Evolutionary conservation across 1,284 basidiomycete species (phyloP).

Genomic region (Athelia sp.): DNA sequence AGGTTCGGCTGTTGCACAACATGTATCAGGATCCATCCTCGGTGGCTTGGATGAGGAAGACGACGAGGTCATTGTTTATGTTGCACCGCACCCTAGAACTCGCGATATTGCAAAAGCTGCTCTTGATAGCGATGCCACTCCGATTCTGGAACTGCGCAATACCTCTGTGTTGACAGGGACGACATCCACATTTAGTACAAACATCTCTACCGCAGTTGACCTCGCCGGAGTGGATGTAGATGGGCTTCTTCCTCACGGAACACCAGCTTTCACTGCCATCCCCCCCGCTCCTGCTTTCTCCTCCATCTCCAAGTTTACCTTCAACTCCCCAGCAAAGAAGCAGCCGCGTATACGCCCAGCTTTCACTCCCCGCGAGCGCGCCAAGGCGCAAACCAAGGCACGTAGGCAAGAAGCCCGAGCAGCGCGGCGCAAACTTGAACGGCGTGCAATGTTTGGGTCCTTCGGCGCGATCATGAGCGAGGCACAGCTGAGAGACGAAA

Average conservation of each 20-base stretch:
- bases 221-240: too few relatives aligned
- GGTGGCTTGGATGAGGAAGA: constrained; percentile 16
- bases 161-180: constrained; percentile 27
- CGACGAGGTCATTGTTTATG: constrained; percentile 45
- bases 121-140: constrained; percentile 10
- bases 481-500: constrained; percentile 36
- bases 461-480: constrained; percentile 59
- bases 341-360: constrained; percentile 9
- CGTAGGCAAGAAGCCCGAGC: constrained; percentile 19
- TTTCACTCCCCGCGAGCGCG: constrained; percentile 16
- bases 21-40: background rate
- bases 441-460: constrained; percentile 35
- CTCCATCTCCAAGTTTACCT: constrained; percentile 10
- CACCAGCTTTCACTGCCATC: too few relatives aligned
- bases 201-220: too few relatives aligned
- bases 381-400: constrained; percentile 16
- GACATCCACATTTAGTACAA: constrained; percentile 3
- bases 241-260: too few relatives aligned
- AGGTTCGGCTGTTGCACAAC: background rate
- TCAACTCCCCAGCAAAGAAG: constrained; percentile 6
- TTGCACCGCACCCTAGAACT: constrained; percentile 49
- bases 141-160: constrained; percentile 13
- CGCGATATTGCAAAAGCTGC: constrained; percentile 8
- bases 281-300: constrained; percentile 5
- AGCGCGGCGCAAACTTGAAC: constrained; percentile 22